Percentiles rank a stretch among this genome's conserved stretches.
These are phyloP conservation scores for Botrytis aclada DNA, from an alignment of 2,329 filamentous ascomycete species.

Conservation along the genomic window DNA sequence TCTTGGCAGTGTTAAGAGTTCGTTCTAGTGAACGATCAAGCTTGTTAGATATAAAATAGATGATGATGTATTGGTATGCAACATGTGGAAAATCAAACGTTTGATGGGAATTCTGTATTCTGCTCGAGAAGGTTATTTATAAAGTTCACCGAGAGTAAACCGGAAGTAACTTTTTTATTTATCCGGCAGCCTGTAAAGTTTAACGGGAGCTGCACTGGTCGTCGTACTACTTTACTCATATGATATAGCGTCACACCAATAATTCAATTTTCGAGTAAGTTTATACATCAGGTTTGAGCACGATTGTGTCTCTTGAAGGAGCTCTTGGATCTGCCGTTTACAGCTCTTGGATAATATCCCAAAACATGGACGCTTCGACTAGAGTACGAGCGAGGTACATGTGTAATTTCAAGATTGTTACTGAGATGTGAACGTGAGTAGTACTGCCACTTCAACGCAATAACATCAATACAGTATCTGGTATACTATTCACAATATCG, in stretches of 20 bases:
- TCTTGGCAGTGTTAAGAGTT: slow-evolving; percentile 13
- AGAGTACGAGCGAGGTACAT: neutral
- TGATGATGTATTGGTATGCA: neutral
- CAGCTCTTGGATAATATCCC: neutral
- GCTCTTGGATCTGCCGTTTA: neutral
- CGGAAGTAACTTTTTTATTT: neutral
- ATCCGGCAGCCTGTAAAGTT: neutral
- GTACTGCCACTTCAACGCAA: neutral
- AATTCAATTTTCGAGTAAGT: neutral
- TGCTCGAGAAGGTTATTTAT: neutral
- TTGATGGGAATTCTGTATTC: neutral
- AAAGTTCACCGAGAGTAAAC: neutral
- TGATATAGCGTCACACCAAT: neutral
- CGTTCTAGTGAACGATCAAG: neutral
- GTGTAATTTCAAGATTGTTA: neutral
- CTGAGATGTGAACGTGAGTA: neutral
- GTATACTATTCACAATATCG: neutral
- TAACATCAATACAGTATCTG: neutral
- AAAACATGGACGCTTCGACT: neutral
- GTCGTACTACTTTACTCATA: neutral
- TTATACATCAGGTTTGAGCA: neutral
- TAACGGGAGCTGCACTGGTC: neutral
- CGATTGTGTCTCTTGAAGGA: neutral
- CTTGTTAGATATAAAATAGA: neutral
- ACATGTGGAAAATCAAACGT: neutral